Evolutionary conservation across 371 early-diverging fungal species (phyloP).

Genomic region (Capillidium rhysosporum): DNA sequence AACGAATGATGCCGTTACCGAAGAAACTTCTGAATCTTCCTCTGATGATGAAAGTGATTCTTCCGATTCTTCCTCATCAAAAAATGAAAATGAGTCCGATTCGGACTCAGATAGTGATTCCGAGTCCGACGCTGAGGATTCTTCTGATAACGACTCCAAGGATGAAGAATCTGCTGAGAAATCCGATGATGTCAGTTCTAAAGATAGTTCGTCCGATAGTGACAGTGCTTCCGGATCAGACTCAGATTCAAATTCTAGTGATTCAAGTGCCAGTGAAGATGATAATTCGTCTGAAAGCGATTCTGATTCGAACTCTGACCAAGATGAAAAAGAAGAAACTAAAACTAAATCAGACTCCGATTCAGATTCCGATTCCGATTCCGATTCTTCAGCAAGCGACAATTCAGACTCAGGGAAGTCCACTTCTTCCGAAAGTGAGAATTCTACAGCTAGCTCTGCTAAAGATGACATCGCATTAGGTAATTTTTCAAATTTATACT

Average conservation of each 20-base stretch:
- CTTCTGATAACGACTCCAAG: background rate
- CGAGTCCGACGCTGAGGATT: background rate
- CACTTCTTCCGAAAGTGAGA: background rate
- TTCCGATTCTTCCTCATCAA: background rate
- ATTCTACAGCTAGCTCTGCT: slow-evolving; percentile 7
- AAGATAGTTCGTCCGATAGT: no score
- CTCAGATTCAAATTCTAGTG: slow-evolving; percentile 12
- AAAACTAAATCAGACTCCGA: slow-evolving; percentile 1
- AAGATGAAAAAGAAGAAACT: background rate
- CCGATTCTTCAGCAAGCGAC: slow-evolving; percentile 7
- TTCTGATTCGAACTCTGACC: slow-evolving; percentile 9
- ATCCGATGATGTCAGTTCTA: background rate
- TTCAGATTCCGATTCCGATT: slow-evolving; percentile 10
- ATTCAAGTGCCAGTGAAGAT: slow-evolving; percentile 6
- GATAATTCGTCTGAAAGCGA: slow-evolving; percentile 12
- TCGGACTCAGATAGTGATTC: background rate
- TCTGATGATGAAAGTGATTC: background rate
- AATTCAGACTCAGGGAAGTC: no score
- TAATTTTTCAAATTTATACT: background rate
- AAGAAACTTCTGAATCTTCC: background rate
- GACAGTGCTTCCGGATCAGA: slow-evolving; percentile 9
- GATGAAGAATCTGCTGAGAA: background rate
- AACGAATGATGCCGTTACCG: no score
- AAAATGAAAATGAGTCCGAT: background rate
- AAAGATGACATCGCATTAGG: background rate